A percentile compares a stretch with the other conserved stretches of the same genome.
phyloP scores from a whole-genome alignment of 768 basidiomycete species.

The Sistotremastrum niveocremeum region DNA sequence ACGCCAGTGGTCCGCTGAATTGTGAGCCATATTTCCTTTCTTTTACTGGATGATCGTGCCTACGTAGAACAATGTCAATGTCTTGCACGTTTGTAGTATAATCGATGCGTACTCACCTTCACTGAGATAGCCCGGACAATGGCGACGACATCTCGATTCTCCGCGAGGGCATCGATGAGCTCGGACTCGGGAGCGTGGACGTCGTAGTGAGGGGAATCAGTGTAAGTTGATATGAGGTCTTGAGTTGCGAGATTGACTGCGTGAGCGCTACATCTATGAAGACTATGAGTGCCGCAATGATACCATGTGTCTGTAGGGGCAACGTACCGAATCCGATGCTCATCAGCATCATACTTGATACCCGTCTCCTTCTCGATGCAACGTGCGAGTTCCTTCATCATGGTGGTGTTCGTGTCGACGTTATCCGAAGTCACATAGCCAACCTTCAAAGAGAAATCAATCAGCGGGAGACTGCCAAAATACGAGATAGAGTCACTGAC shows the following conservation, averaged over 20 bases:
- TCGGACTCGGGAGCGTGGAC: conserved; percentile 10
- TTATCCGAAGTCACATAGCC: conserved; percentile 26
- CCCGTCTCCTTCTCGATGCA: conserved; percentile 2
- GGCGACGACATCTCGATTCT: conserved; percentile 14
- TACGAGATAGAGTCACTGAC: conserved; percentile 12
- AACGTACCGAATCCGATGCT: conserved; percentile 8
- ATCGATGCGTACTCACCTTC: conserved; percentile 15
- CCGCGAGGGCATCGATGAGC: conserved; percentile 3
- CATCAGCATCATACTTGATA: background rate
- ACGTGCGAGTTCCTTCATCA: conserved; percentile 16
- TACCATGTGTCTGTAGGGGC: no score
- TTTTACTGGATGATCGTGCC: conserved; percentile 16
- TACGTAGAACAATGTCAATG: conserved; percentile 1
- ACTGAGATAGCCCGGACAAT: conserved; percentile 14
- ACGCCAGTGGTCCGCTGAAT: conserved; percentile 7
- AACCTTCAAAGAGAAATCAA: conserved; percentile 12
- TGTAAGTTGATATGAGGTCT: conserved; percentile 13
- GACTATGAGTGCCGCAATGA: background rate
- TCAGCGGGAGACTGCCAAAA: background rate
- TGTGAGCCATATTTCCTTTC: conserved; percentile 11
- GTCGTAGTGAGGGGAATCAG: conserved; percentile 14
- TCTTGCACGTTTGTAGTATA: background rate
- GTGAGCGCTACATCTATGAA: conserved; percentile 19
- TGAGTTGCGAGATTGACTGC: conserved; percentile 22
- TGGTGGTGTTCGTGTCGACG: conserved; percentile 24